Conservation (phyloP, 2,329 filamentous ascomycete species). For the Hymenoscyphus fructigenus region DNA sequence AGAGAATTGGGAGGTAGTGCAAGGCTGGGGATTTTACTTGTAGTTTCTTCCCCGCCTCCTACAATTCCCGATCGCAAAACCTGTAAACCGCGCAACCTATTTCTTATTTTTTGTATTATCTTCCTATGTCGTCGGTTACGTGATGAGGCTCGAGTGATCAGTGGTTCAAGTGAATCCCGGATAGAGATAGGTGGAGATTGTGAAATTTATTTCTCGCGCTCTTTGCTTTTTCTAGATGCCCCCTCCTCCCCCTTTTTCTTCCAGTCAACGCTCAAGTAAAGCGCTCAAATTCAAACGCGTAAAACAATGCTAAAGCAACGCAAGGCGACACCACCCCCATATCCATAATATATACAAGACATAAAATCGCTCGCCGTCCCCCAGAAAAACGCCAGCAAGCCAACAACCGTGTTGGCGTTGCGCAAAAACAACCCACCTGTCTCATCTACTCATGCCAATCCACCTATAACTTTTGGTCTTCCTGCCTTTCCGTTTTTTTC, state of each 20-base stretch:
- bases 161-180: not conserved
- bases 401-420: slow-evolving; percentile 5
- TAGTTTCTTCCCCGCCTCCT: not conserved
- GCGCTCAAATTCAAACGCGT: not conserved
- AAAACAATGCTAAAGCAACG: slow-evolving; percentile 7
- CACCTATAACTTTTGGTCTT: slow-evolving; percentile 7
- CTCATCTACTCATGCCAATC: slow-evolving; percentile 7
- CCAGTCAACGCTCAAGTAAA: not conserved
- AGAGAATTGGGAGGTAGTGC: not conserved
- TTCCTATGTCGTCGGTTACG: too few relatives aligned
- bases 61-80: too few relatives aligned
- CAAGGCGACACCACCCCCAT: not conserved
- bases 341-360: slow-evolving; percentile 10
- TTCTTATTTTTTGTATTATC: too few relatives aligned
- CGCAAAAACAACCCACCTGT: slow-evolving; percentile 6
- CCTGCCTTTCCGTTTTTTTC: slow-evolving; percentile 4
- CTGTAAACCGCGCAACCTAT: too few relatives aligned
- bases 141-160: not conserved
- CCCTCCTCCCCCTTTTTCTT: not conserved
- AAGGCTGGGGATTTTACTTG: not conserved
- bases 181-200: slow-evolving; percentile 12
- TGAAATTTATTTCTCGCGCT: slow-evolving; percentile 5
- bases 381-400: slow-evolving; percentile 10
- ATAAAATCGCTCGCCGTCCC: slow-evolving; percentile 2
- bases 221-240: not conserved